Conservation (phyloP, 805 yeast genomes). For the Sugiyamaella boreocaroliniensis region DNA sequence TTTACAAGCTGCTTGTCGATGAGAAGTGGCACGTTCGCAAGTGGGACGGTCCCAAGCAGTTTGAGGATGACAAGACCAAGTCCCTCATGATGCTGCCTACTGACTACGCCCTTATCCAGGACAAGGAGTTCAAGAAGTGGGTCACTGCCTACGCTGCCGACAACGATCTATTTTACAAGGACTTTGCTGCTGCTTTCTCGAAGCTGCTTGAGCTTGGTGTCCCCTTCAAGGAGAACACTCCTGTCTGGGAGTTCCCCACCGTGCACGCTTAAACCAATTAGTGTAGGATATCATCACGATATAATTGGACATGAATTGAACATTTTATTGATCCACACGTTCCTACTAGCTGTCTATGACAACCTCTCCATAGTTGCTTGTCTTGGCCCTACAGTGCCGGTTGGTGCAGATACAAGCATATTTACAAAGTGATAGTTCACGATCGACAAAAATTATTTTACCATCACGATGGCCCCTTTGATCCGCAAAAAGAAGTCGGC, state of each 20-base stretch:
- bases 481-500: conserved; percentile 1
- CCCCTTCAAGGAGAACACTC: conserved; percentile 42
- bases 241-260: conserved; percentile 22
- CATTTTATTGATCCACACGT: too few species aligned
- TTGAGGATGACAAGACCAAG: conserved; percentile 48
- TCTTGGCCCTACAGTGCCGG: too few species aligned
- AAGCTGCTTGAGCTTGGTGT: conserved; percentile 67
- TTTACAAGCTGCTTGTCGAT: conserved; percentile 48
- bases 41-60: conserved; percentile 60
- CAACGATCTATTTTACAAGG: conserved; percentile 48
- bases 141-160: conserved; percentile 58
- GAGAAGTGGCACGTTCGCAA: conserved; percentile 50
- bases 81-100: conserved; percentile 74
- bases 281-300: too few species aligned
- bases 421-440: background rate
- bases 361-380: too few species aligned
- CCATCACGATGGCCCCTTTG: conserved; percentile 1
- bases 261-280: conserved; percentile 9
- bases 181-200: conserved; percentile 56
- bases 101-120: conserved; percentile 57
- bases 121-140: conserved; percentile 49
- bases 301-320: too few species aligned
- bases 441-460: background rate
- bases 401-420: background rate
- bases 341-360: too few species aligned